A percentile compares a stretch with the other conserved stretches of the same genome.
Evolutionary conservation across 2,329 filamentous ascomycete genomes (phyloP).

Genomic region (Ophiosphaerella korrae): DNA sequence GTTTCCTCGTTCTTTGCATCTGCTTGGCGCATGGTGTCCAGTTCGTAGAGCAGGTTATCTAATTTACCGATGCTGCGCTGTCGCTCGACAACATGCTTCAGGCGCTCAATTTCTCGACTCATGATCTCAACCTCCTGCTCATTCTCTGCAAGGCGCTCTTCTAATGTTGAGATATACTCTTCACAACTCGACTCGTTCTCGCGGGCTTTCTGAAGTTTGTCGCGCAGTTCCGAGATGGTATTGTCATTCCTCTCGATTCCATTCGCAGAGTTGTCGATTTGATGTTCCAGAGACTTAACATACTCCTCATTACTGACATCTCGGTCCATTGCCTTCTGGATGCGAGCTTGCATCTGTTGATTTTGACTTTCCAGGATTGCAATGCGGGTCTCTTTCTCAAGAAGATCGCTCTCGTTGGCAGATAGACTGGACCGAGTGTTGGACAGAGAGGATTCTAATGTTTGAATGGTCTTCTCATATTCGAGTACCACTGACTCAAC

Average conservation of each 20-base stretch:
- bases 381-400: constrained; percentile 93
- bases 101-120: constrained; percentile 91
- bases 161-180: constrained; percentile 95
- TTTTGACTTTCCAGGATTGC: constrained; percentile 93
- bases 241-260: constrained; percentile 92
- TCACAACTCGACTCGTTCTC: constrained; percentile 91
- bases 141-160: constrained; percentile 91
- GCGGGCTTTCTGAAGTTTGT: constrained; percentile 83
- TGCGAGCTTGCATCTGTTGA: constrained; percentile 80
- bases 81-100: constrained; percentile 94
- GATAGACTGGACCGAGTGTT: constrained; percentile 84
- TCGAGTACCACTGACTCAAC: constrained; percentile 96
- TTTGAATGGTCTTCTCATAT: constrained; percentile 98
- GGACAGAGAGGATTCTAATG: constrained; percentile 86
- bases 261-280: constrained; percentile 85
- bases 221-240: constrained; percentile 84
- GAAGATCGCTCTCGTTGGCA: constrained; percentile 79
- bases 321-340: constrained; percentile 92
- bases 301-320: constrained; percentile 92
- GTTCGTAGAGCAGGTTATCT: constrained; percentile 87
- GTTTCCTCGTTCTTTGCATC: constrained; percentile 41
- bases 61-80: constrained; percentile 94
- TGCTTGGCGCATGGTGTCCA: constrained; percentile 65
- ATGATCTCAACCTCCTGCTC: constrained; percentile 96
- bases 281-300: constrained; percentile 86